Base-by-base conservation (phyloP, 2,329 filamentous ascomycete species). In the Fusarium ramigenum region DNA sequence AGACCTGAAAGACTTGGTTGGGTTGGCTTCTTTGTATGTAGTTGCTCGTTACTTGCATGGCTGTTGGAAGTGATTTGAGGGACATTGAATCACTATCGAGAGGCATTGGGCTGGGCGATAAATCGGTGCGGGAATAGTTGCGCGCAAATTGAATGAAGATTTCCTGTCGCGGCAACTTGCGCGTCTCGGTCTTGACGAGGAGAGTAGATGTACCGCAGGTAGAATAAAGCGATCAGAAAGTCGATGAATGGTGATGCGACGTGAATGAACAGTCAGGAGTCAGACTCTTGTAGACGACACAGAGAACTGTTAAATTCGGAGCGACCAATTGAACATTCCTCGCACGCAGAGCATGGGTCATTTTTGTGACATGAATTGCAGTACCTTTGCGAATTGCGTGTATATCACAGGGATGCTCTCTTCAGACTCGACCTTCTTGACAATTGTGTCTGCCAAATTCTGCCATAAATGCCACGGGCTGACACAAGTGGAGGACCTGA, bases 1-100 rank as follows among this genome's bases (percentile, higher is more conserved):
- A 23, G 6, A 11, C 5, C n/a, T 11, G 5, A 18, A 5, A 8
- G 0, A 4, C 11, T 11, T 19, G 5, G 7, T 4, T 19, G 5
- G 23, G 14, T 25, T 19, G 23, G 7, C 11, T 9, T 44, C 1
- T 0, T 44, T 44, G 42, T 44, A 25, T 25, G 42, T 25, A 44
- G 42, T 19, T 19, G 10, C n/a, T 44, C 3, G 16, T 19, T 12
- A 18, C 42, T 25, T 25, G 18, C 18, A 10, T 37, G 36, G 42
- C 16, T 25, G 42, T 19, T 25, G 23, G 23, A 44, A 6, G 23
- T 44, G 23, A 6, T 25, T 44, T 5, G 23, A 19, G 42, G 7
- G 10, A 12, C 10, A 5, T 7, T 44, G 42, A 25, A 44, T 5
- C 3, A 12, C 23, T 19, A 19, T 10, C 4, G 4, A 19, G 11